Conservation (phyloP, 768 basidiomycete genomes). For the Xerocomellus chrysenteron region DNA sequence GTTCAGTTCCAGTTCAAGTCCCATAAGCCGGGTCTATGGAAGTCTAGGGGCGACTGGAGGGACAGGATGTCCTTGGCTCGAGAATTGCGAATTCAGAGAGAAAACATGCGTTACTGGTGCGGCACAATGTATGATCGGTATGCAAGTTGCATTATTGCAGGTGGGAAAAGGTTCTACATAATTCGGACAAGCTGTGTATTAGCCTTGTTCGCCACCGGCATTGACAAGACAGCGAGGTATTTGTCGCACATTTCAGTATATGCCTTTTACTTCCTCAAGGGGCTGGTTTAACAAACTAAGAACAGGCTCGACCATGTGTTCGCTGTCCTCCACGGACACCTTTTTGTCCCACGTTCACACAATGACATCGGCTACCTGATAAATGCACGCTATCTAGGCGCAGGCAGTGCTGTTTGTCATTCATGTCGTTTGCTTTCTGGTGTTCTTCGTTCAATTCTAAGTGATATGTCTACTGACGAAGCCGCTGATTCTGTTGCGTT, state of each 20-base stretch:
- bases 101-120: background rate
- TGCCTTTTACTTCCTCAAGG: no score
- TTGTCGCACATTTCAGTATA: background rate
- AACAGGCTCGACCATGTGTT: background rate
- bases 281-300: background rate
- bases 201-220: background rate
- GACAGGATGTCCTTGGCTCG: background rate
- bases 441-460: slow-evolving; percentile 1
- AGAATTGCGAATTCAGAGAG: background rate
- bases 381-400: background rate
- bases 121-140: background rate
- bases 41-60: background rate
- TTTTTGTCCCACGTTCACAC: background rate
- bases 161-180: no score
- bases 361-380: background rate
- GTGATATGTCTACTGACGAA: slow-evolving; percentile 11
- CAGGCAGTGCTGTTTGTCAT: no score
- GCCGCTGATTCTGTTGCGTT: slow-evolving; percentile 14
- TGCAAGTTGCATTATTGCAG: background rate
- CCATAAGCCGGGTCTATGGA: background rate
- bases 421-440: slow-evolving; percentile 3
- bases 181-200: background rate
- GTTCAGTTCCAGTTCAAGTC: background rate
- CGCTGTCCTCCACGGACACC: background rate
- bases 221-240: background rate